Evolutionary conservation across 2,329 filamentous ascomycete genomes (phyloP).

Genomic region (Ceratocystis eucalypticola): DNA sequence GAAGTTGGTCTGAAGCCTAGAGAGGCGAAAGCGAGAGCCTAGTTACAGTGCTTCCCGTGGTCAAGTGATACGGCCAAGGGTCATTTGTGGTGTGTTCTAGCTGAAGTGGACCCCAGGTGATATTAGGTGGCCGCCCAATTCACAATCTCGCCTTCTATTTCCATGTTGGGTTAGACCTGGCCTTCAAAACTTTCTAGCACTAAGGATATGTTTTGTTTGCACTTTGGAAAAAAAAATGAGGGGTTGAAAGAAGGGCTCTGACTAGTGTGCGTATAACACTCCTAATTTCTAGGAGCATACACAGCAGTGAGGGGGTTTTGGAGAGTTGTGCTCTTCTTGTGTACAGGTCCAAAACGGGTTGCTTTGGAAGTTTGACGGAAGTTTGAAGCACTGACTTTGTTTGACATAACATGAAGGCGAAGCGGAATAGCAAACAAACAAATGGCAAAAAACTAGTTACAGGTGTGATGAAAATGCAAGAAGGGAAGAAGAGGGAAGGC

Average conservation of each 20-base stretch:
- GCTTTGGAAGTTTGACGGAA: neutral
- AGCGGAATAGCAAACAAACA: neutral
- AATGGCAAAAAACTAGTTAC: neutral
- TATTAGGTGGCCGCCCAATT: neutral
- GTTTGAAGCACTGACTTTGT: neutral
- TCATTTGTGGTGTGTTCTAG: neutral
- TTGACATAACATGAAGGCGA: neutral
- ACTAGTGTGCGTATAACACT: no score
- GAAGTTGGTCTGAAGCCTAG: neutral
- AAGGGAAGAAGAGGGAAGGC: neutral
- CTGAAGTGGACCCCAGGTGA: neutral
- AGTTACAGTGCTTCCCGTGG: neutral
- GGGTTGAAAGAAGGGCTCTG: no score
- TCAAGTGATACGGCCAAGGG: conserved; percentile 12
- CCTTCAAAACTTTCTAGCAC: neutral
- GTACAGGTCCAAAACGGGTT: neutral
- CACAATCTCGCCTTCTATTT: neutral
- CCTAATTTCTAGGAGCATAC: no score
- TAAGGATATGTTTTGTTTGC: neutral
- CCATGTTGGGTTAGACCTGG: neutral
- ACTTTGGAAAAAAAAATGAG: neutral
- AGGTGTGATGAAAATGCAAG: no score
- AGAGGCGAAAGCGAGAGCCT: neutral
- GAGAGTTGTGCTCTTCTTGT: no score
- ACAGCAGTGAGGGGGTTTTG: no score